phyloP scores from a whole-genome alignment of 768 basidiomycete genomes.

The Botryobasidium botryosum region DNA sequence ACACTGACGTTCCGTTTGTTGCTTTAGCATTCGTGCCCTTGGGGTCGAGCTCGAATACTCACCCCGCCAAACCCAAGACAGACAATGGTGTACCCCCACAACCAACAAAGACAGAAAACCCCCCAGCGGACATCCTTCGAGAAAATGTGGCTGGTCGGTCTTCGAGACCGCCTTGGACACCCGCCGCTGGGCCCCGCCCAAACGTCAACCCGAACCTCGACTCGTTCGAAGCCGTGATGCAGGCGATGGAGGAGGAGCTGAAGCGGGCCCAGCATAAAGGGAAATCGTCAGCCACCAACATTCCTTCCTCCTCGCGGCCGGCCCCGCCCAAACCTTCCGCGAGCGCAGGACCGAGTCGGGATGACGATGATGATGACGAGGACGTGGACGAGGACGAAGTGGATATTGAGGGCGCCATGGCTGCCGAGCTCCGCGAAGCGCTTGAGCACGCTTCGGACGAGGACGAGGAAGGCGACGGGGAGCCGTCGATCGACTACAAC shows the following conservation, averaged over 20 bases:
- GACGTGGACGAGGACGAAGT: constrained; percentile 32
- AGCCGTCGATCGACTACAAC: constrained; percentile 54
- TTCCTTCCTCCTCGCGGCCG: background rate
- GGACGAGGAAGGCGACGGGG: constrained; percentile 35
- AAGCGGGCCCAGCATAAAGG: constrained; percentile 20
- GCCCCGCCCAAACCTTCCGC: background rate
- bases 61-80: background rate
- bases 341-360: too few species aligned
- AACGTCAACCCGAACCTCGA: constrained; percentile 54
- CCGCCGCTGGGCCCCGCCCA: constrained; percentile 25
- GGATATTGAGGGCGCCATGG: constrained; percentile 57
- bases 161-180: too few species aligned
- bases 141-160: too few species aligned
- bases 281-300: constrained; percentile 5
- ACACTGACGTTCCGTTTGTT: background rate
- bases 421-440: constrained; percentile 57
- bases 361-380: constrained; percentile 18
- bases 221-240: constrained; percentile 94
- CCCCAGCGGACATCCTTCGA: too few species aligned
- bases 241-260: constrained; percentile 82
- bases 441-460: constrained; percentile 35
- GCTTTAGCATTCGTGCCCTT: constrained; percentile 11
- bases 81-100: too few species aligned
- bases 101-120: background rate
- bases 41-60: too few species aligned